A percentile compares a stretch with the other conserved stretches of the same genome.
Evolutionary conservation across 176 grass and related monocot genomes (phyloP).

Genomic region (Cocos nucifera): DNA sequence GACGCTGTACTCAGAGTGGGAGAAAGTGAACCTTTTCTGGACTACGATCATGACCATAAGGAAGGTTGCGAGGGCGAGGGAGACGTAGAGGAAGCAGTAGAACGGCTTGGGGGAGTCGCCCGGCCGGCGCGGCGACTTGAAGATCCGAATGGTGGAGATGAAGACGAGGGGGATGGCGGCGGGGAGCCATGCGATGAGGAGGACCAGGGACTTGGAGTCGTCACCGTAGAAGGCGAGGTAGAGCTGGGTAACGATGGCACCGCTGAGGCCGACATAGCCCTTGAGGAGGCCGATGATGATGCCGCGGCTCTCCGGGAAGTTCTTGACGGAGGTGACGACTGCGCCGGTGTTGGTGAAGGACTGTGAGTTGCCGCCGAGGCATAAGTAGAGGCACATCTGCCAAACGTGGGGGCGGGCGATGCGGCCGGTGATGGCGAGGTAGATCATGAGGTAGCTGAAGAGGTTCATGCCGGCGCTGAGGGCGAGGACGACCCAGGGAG

Average conservation of each 20-base stretch:
- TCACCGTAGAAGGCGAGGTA: conserved; percentile 56
- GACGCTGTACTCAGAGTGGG: conserved; percentile 31
- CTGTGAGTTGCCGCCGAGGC: conserved; percentile 58
- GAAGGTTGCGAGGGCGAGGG: conserved; percentile 52
- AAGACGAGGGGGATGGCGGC: conserved; percentile 57
- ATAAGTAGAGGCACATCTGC: conserved; percentile 77
- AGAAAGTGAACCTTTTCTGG: conserved; percentile 37
- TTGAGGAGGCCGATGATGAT: conserved; percentile 64
- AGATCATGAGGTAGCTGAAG: conserved; percentile 67
- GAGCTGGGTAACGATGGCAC: conserved; percentile 83
- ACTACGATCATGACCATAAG: conserved; percentile 61
- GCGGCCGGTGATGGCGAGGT: conserved; percentile 44
- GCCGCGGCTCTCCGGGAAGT: conserved; percentile 59
- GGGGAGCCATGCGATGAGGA: conserved; percentile 75
- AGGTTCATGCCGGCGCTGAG: conserved; percentile 66
- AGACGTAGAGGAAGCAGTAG: conserved; percentile 59
- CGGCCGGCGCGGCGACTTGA: conserved; percentile 18
- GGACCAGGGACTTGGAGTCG: conserved; percentile 41
- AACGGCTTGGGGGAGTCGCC: conserved; percentile 43
- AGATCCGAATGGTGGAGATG: conserved; percentile 57
- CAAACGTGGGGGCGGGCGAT: conserved; percentile 32
- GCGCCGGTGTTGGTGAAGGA: conserved; percentile 73
- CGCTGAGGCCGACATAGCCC: conserved; percentile 70
- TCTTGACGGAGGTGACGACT: conserved; percentile 59
- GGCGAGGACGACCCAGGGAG: conserved; percentile 46